phyloP scores from a whole-genome alignment of 2,329 filamentous ascomycete species.

The Diaporthe nobilis region DNA sequence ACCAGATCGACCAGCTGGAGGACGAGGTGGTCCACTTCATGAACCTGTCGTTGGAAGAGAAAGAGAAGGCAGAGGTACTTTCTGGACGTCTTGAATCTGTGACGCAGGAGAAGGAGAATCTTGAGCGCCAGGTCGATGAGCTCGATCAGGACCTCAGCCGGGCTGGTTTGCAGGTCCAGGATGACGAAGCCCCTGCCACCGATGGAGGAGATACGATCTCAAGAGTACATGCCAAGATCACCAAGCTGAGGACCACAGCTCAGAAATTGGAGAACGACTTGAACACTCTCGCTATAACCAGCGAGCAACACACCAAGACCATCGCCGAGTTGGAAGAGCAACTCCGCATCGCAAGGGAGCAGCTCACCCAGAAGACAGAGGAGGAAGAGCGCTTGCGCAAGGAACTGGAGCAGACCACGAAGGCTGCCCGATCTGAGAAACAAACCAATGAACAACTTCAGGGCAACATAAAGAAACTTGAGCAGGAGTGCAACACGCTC shows the following conservation, averaged over 20 bases:
- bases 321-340: background rate
- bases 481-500: background rate
- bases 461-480: background rate
- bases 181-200: background rate
- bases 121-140: constrained; percentile 16
- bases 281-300: background rate
- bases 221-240: background rate
- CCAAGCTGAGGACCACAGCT: background rate
- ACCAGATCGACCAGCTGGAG: constrained; percentile 21
- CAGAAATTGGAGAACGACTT: background rate
- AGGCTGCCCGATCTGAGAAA: background rate
- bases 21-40: constrained; percentile 32
- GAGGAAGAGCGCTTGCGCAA: constrained; percentile 5
- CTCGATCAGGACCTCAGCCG: background rate
- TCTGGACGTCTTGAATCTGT: background rate
- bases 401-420: background rate
- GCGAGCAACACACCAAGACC: background rate
- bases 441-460: background rate
- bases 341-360: background rate
- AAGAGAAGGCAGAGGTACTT: background rate
- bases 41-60: constrained; percentile 24
- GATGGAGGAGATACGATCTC: background rate
- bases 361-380: background rate
- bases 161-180: background rate
- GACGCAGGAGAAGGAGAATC: constrained; percentile 3